Evolutionary conservation across 1,284 basidiomycete species (phyloP).

Genomic region (Heterobasidion occidentale): DNA sequence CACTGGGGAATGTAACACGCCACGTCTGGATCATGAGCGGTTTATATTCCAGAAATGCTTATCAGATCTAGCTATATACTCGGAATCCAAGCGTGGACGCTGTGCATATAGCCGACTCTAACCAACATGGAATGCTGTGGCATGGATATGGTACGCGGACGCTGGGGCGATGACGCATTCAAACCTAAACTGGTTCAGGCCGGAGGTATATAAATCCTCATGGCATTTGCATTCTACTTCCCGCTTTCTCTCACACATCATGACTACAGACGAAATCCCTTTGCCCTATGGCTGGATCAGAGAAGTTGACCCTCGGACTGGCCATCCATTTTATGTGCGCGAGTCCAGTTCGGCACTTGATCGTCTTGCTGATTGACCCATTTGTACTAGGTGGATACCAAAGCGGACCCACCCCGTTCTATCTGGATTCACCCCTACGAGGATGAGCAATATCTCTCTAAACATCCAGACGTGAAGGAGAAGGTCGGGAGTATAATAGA

Average conservation of each 20-base stretch:
- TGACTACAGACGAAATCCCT: not conserved
- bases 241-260: not conserved
- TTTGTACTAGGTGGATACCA: conserved; percentile 49
- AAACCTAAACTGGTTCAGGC: too few relatives aligned
- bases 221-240: not conserved
- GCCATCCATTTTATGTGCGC: conserved; percentile 38
- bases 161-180: too few relatives aligned
- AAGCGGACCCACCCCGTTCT: conserved; percentile 51
- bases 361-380: too few relatives aligned
- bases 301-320: conserved; percentile 36
- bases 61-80: too few relatives aligned
- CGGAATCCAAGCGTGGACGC: too few relatives aligned
- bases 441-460: conserved; percentile 50
- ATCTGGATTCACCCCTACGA: conserved; percentile 70
- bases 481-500: conserved; percentile 17
- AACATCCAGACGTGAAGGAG: conserved; percentile 43
- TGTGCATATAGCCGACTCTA: too few relatives aligned
- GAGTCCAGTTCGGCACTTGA: not conserved
- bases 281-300: conserved; percentile 57
- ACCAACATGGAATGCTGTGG: too few relatives aligned
- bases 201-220: too few relatives aligned
- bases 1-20: too few relatives aligned
- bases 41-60: too few relatives aligned
- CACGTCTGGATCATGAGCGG: too few relatives aligned
- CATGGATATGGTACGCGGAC: too few relatives aligned